A percentile compares a stretch with the other conserved stretches of the same genome.
Evolutionary conservation across 225 moss, liverwort and hornwort genomes (phyloP).

Genomic region (Ulota crispa): DNA sequence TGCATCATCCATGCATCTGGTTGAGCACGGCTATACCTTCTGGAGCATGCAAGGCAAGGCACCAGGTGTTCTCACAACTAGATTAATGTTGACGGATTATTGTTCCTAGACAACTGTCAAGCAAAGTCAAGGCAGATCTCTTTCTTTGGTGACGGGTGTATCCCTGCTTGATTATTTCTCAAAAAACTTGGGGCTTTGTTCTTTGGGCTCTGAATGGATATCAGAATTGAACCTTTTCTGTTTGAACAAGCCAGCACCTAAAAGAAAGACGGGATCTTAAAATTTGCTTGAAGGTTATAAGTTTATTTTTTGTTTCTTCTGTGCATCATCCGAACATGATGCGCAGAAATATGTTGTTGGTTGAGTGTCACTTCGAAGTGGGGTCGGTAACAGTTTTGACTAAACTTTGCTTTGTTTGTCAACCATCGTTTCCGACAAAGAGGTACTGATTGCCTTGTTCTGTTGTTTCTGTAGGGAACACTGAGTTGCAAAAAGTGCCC

Average conservation of each 20-base stretch:
- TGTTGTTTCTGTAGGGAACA: slow-evolving; percentile 54
- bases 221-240: slow-evolving; percentile 24
- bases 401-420: neutral
- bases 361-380: slow-evolving; percentile 2
- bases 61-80: slow-evolving; percentile 84
- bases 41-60: slow-evolving; percentile 99
- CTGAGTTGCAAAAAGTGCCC: slow-evolving; percentile 88
- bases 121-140: slow-evolving; percentile 41
- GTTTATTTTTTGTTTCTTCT: slow-evolving; percentile 10
- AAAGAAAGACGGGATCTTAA: neutral
- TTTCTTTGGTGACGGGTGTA: slow-evolving; percentile 63
- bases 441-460: slow-evolving; percentile 17
- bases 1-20: slow-evolving; percentile 87
- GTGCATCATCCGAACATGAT: slow-evolving; percentile 22
- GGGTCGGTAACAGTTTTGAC: slow-evolving; percentile 3
- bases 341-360: slow-evolving; percentile 16
- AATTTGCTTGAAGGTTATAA: neutral
- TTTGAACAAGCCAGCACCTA: slow-evolving; percentile 7
- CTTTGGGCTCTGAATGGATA: slow-evolving; percentile 40
- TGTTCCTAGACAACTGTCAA: slow-evolving; percentile 49
- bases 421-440: neutral
- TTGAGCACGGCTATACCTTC: slow-evolving; percentile 88
- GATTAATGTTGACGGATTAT: slow-evolving; percentile 50
- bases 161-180: slow-evolving; percentile 44
- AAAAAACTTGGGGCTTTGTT: slow-evolving; percentile 30